These are phyloP conservation scores for Trichoderma gracile DNA, from an alignment of 2,329 filamentous ascomycete genomes.

Conservation along the genomic window DNA sequence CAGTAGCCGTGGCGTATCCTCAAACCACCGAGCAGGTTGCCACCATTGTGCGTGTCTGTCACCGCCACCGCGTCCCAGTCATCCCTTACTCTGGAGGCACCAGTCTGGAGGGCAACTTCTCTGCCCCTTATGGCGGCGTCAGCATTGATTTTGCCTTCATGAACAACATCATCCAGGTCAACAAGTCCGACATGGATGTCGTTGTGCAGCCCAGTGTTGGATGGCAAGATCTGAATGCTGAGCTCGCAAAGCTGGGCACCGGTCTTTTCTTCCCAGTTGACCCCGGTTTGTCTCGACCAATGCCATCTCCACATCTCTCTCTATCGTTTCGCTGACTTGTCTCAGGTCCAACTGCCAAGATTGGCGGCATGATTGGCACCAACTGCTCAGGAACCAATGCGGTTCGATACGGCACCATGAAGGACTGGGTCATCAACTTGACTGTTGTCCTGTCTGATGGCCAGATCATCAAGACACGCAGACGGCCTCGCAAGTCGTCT, in stretches of 20 bases:
- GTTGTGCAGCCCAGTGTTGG: conserved; percentile 88
- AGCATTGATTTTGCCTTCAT: conserved; percentile 88
- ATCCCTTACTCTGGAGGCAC: conserved; percentile 85
- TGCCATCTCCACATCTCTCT: no score
- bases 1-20: conserved; percentile 65
- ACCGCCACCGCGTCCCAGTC: conserved; percentile 78
- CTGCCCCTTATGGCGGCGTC: conserved; percentile 80
- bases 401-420: conserved; percentile 82
- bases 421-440: conserved; percentile 82
- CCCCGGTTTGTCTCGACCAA: conserved; percentile 58
- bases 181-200: conserved; percentile 87
- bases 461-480: conserved; percentile 74
- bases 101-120: conserved; percentile 87
- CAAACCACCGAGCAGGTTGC: conserved; percentile 62
- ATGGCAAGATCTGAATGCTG: conserved; percentile 87
- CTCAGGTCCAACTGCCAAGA: conserved; percentile 64
- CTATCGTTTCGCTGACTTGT: not conserved
- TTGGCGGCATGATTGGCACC: conserved; percentile 81
- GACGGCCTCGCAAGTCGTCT: conserved; percentile 75
- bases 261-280: conserved; percentile 91
- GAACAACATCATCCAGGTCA: conserved; percentile 76
- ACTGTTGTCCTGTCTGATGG: conserved; percentile 80
- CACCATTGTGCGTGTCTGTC: conserved; percentile 66
- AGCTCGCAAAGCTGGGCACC: conserved; percentile 64
- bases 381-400: conserved; percentile 79